These are phyloP conservation scores for Paxillus involutus DNA, from an alignment of 768 basidiomycete species.

Conservation along the genomic window DNA sequence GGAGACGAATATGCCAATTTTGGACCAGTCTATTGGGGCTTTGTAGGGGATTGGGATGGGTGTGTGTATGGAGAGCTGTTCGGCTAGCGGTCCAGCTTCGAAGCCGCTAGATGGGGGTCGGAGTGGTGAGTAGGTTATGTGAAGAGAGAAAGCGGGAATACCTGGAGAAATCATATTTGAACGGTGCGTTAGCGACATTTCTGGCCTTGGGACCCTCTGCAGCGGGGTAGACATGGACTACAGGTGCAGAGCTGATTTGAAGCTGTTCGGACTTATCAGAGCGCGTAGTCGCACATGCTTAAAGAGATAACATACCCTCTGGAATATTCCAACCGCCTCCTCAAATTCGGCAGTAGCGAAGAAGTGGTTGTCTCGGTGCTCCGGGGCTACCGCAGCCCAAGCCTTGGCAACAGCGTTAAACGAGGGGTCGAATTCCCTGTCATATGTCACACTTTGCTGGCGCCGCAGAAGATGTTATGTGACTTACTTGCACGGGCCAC, in stretches of 20 bases:
- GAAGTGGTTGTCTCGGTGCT: conserved; percentile 80
- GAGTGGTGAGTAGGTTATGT: conserved; percentile 1
- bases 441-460: not conserved
- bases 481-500: conserved; percentile 89
- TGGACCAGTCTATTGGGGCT: conserved; percentile 73
- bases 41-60: conserved; percentile 81
- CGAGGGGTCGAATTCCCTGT: conserved; percentile 82
- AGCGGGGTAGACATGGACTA: conserved; percentile 75
- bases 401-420: conserved; percentile 81
- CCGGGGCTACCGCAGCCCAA: conserved; percentile 65
- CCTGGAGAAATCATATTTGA: conserved; percentile 80
- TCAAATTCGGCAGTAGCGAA: conserved; percentile 92
- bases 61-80: conserved; percentile 71
- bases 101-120: conserved; percentile 64
- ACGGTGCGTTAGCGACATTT: conserved; percentile 42
- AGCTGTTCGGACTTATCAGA: conserved; percentile 50
- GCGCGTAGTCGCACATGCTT: not conserved
- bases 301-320: conserved; percentile 52
- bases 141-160: conserved; percentile 33
- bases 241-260: conserved; percentile 79
- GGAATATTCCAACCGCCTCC: conserved; percentile 71
- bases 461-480: not conserved
- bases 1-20: conserved; percentile 45
- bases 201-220: conserved; percentile 68
- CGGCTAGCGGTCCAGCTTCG: conserved; percentile 72